Conservation (phyloP, 2,329 filamentous ascomycete genomes). For the Epichloe amarillans region DNA sequence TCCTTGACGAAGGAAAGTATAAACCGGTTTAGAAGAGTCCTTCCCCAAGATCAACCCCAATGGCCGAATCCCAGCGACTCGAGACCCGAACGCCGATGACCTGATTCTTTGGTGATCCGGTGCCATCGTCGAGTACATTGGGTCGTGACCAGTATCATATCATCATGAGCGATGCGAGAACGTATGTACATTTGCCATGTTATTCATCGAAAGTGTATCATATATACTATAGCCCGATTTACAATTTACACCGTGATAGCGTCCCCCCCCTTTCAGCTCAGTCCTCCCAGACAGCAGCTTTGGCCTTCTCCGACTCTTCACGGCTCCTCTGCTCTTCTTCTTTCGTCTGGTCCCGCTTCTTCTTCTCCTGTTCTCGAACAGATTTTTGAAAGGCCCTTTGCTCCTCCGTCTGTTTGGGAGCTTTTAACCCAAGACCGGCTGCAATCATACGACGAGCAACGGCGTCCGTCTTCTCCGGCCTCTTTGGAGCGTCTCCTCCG, state of each 20-base stretch:
- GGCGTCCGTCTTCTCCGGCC: slow-evolving; percentile 87
- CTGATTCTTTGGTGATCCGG: slow-evolving; percentile 14
- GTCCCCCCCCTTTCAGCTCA: slow-evolving; percentile 19
- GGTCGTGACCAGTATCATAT: slow-evolving; percentile 8
- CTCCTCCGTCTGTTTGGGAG: slow-evolving; percentile 74
- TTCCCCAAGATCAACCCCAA: no score
- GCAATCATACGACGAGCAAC: slow-evolving; percentile 85
- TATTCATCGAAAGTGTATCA: slow-evolving; percentile 10
- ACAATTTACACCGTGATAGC: no score
- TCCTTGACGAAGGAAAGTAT: no score
- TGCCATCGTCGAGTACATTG: slow-evolving; percentile 19
- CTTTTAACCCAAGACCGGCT: slow-evolving; percentile 68
- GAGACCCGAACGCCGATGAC: slow-evolving; percentile 21
- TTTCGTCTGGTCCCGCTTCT: slow-evolving; percentile 58
- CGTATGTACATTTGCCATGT: no score
- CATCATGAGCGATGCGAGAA: no score
- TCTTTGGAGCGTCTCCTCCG: slow-evolving; percentile 15
- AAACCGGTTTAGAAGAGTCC: no score
- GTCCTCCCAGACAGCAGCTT: slow-evolving; percentile 76
- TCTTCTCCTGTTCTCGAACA: slow-evolving; percentile 72
- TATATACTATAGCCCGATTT: not conserved
- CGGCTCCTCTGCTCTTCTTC: slow-evolving; percentile 47
- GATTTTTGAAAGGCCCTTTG: slow-evolving; percentile 76
- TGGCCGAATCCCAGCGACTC: slow-evolving; percentile 13
- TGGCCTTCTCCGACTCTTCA: slow-evolving; percentile 60